Conservation (phyloP, 495 filamentous ascomycete genomes). For the Bathelium albidoporum region DNA sequence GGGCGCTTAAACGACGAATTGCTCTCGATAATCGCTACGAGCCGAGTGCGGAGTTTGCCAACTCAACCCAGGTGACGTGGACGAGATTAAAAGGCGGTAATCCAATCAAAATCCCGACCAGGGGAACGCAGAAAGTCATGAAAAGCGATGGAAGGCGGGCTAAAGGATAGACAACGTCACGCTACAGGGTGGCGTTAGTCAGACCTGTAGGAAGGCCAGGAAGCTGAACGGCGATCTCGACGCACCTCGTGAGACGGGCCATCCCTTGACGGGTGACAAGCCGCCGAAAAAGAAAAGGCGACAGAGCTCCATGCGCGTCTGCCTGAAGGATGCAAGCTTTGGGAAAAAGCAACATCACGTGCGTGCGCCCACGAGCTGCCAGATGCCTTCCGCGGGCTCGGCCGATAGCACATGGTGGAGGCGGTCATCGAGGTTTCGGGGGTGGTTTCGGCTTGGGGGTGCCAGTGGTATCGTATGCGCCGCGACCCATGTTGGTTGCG, state of each 20-base stretch:
- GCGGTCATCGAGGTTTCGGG: slow-evolving; percentile 18
- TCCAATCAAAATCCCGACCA: neutral
- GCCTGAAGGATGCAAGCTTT: neutral
- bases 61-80: neutral
- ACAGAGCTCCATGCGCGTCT: neutral
- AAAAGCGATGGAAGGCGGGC: neutral
- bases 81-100: neutral
- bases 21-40: neutral
- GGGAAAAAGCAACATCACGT: neutral
- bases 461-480: slow-evolving; percentile 22
- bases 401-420: too few relatives aligned
- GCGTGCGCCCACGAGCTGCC: too few relatives aligned
- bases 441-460: slow-evolving; percentile 20
- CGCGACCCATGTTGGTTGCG: slow-evolving; percentile 19
- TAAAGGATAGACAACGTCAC: neutral
- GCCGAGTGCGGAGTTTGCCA: neutral
- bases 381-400: too few relatives aligned
- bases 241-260: slow-evolving; percentile 4
- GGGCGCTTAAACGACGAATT: neutral
- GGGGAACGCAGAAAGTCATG: neutral
- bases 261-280: neutral
- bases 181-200: slow-evolving; percentile 2
- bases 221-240: slow-evolving; percentile 4
- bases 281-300: neutral
- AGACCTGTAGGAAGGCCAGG: neutral